phyloP scores from a whole-genome alignment of 1,139 yeast species.

The Sugiyamaella grinbergsii region DNA sequence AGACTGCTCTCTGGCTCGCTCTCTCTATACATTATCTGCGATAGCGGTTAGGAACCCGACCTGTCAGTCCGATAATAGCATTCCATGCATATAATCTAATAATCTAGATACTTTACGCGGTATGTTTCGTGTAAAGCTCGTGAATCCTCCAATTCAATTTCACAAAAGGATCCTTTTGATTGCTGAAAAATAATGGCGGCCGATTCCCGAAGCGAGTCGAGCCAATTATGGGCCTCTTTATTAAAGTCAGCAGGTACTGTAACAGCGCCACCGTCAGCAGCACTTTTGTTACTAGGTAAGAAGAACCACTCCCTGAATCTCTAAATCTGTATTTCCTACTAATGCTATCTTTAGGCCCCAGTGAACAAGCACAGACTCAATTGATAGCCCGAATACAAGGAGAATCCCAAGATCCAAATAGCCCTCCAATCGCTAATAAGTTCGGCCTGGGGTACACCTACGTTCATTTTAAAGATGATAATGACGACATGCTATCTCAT shows the following conservation, averaged over 20 bases:
- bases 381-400: conserved; percentile 24
- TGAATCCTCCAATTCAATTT: no score
- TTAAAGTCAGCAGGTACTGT: conserved; percentile 23
- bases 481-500: conserved; percentile 38
- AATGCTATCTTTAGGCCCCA: conserved; percentile 27
- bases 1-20: no score
- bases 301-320: neutral
- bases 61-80: no score
- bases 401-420: conserved; percentile 12
- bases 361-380: conserved; percentile 24
- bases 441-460: conserved; percentile 44
- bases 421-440: conserved; percentile 36
- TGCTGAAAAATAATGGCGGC: conserved; percentile 2
- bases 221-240: conserved; percentile 23
- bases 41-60: no score
- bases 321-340: conserved; percentile 1
- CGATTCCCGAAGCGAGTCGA: conserved; percentile 10
- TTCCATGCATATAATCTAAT: no score
- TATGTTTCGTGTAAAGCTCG: neutral
- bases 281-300: conserved; percentile 21
- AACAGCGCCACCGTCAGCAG: conserved; percentile 17
- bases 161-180: no score
- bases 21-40: no score
- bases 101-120: no score
- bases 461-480: conserved; percentile 41